Percentiles rank a stretch among this genome's conserved stretches.
These are phyloP conservation scores for Castanea mollissima DNA, from an alignment of 306 rosid species.

Conservation along the genomic window DNA sequence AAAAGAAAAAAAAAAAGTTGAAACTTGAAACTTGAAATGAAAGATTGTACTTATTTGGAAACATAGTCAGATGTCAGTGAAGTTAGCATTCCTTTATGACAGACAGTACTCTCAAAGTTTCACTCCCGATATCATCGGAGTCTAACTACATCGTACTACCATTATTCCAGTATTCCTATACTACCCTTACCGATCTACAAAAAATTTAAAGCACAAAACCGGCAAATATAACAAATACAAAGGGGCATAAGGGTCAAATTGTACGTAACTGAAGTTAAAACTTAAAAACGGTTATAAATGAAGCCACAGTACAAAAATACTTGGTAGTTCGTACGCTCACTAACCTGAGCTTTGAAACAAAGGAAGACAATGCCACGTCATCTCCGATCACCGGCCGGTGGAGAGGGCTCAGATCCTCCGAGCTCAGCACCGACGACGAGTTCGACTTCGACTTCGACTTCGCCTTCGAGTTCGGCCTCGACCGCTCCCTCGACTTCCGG, in stretches of 20 bases:
- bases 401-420: slow-evolving; percentile 79
- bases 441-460: slow-evolving; percentile 50
- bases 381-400: slow-evolving; percentile 49
- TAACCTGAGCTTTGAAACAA: slow-evolving; percentile 81
- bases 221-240: not conserved
- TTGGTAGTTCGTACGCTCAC: not conserved
- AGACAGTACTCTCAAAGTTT: not conserved
- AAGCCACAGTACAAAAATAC: not conserved
- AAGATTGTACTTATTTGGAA: too few species aligned
- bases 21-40: too few species aligned
- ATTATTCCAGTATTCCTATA: not conserved
- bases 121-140: not conserved
- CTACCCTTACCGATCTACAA: not conserved
- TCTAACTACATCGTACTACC: not conserved
- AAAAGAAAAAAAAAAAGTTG: too few species aligned
- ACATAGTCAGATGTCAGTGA: too few species aligned
- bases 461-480: slow-evolving; percentile 60
- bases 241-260: slow-evolving; percentile 39
- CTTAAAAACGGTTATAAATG: not conserved
- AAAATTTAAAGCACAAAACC: not conserved
- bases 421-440: slow-evolving; percentile 78
- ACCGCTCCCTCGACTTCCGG: slow-evolving; percentile 73
- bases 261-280: not conserved
- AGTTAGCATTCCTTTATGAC: not conserved
- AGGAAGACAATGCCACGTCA: slow-evolving; percentile 66